phyloP scores from a whole-genome alignment of 148 eudicot species.

The Drosera capensis region DNA sequence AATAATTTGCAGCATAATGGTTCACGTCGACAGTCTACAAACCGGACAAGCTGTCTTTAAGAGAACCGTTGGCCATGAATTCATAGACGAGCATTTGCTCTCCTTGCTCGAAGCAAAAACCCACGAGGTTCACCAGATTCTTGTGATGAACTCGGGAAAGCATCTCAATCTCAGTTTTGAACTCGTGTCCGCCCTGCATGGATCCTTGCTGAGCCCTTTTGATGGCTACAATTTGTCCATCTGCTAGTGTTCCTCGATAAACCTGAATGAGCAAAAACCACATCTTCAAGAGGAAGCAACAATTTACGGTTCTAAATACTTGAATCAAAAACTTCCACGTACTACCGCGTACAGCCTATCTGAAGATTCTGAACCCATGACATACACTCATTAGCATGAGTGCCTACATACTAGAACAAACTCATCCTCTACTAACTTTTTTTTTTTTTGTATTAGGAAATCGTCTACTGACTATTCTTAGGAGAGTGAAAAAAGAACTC shows the following conservation, averaged over 20 bases:
- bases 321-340: no score
- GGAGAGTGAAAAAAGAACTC: neutral
- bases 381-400: no score
- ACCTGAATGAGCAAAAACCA: slow-evolving; percentile 27
- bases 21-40: slow-evolving; percentile 3
- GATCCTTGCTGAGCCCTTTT: slow-evolving; percentile 83
- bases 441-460: no score
- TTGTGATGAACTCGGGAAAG: slow-evolving; percentile 97
- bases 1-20: neutral
- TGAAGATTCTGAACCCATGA: no score
- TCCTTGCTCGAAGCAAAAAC: slow-evolving; percentile 82
- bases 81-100: slow-evolving; percentile 91
- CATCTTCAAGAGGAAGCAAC: no score
- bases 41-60: slow-evolving; percentile 78
- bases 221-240: slow-evolving; percentile 67
- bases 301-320: no score
- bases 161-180: slow-evolving; percentile 92
- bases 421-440: no score
- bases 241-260: slow-evolving; percentile 53
- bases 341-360: no score
- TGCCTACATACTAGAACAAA: no score
- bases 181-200: slow-evolving; percentile 74
- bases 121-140: slow-evolving; percentile 66
- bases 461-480: neutral
- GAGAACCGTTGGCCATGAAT: slow-evolving; percentile 75